phyloP scores from a whole-genome alignment of 1,284 basidiomycete species.

The Pseudozyma sp. region DNA sequence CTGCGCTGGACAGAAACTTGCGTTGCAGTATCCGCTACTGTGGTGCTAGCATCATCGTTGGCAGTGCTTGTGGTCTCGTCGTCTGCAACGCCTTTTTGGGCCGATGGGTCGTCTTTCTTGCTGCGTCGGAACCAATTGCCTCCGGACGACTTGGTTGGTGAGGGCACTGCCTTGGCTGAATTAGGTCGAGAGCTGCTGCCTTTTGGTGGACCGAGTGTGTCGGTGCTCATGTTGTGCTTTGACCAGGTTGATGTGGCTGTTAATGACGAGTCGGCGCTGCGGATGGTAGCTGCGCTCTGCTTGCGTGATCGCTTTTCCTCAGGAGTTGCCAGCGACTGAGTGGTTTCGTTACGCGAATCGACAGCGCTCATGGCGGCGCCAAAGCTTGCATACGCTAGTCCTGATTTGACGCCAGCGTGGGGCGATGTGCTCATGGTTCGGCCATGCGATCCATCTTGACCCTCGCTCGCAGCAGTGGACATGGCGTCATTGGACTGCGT shows the following conservation, averaged over 20 bases:
- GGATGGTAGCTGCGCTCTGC: constrained; percentile 25
- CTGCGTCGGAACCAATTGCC: constrained; percentile 32
- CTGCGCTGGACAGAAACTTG: constrained; percentile 32
- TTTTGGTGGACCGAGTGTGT: constrained; percentile 34
- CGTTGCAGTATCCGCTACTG: constrained; percentile 9
- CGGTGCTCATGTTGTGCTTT: constrained; percentile 40
- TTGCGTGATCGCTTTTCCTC: constrained; percentile 24
- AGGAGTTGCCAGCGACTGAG: background rate
- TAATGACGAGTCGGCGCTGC: constrained; percentile 22
- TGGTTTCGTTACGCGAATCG: constrained; percentile 16
- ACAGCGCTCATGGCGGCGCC: constrained; percentile 48
- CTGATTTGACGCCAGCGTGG: constrained; percentile 17
- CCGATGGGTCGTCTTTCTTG: constrained; percentile 14
- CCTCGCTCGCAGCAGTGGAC: constrained; percentile 24
- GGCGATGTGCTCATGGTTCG: constrained; percentile 19
- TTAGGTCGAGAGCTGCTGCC: constrained; percentile 6
- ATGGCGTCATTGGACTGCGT: constrained; percentile 26
- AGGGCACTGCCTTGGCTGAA: constrained; percentile 13
- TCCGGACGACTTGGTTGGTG: constrained; percentile 10
- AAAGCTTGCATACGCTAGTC: constrained; percentile 42
- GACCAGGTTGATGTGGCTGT: constrained; percentile 20
- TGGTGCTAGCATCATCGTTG: constrained; percentile 7
- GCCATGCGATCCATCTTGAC: constrained; percentile 1
- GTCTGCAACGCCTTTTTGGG: constrained; percentile 3
- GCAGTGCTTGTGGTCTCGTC: background rate